Conservation (phyloP, 2,329 filamentous ascomycete species). For the Biscogniauxia mediterranea region DNA sequence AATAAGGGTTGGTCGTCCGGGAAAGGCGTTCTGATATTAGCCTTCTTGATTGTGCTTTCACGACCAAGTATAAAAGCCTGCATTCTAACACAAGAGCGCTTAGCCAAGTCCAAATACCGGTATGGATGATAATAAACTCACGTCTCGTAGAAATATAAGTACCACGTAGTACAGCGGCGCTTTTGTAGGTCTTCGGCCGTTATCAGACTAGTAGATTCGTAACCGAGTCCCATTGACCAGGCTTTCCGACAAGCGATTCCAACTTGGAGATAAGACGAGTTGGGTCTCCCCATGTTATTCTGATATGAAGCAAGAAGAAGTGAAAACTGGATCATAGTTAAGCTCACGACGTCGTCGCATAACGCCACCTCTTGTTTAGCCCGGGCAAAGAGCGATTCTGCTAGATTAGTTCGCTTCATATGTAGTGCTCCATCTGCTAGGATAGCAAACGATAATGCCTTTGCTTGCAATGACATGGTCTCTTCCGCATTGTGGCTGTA, state of each 20-base stretch:
- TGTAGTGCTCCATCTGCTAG: constrained; percentile 7
- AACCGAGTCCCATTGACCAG: constrained; percentile 9
- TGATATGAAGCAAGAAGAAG: constrained; percentile 9
- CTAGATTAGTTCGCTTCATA: constrained; percentile 6
- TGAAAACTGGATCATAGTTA: constrained; percentile 10
- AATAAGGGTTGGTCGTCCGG: constrained; percentile 7
- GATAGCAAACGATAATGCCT: constrained; percentile 2
- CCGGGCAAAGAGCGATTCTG: constrained; percentile 5
- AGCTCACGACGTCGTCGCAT: constrained; percentile 8
- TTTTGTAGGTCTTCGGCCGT: constrained; percentile 7
- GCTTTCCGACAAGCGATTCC: constrained; percentile 8
- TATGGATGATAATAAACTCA: background rate
- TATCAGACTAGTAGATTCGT: background rate
- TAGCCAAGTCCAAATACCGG: background rate
- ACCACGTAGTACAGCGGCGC: constrained; percentile 7
- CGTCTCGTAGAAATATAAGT: constrained; percentile 11
- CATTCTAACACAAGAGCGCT: background rate
- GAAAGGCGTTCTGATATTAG: constrained; percentile 5
- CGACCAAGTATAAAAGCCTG: constrained; percentile 8
- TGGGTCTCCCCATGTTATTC: constrained; percentile 8
- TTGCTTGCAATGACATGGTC: constrained; percentile 1
- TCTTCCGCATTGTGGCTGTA: constrained; percentile 2
- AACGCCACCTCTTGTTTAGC: constrained; percentile 7
- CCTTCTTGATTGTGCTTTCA: constrained; percentile 8
- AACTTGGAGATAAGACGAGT: constrained; percentile 10